These are phyloP conservation scores for Colletotrichum sp. DNA, from an alignment of 2,329 filamentous ascomycete species.

Conservation along the genomic window DNA sequence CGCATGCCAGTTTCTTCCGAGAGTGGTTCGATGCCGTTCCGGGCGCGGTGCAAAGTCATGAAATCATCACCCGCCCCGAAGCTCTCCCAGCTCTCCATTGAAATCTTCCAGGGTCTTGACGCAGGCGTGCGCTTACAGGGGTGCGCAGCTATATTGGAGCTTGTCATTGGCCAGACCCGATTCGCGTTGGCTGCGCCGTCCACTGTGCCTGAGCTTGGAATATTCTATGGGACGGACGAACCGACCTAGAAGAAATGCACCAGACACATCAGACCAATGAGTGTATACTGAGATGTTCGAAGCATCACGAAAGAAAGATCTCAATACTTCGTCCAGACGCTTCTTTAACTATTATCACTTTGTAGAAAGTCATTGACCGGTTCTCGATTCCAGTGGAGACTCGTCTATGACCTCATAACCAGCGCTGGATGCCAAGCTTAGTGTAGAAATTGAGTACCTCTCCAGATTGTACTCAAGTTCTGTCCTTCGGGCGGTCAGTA, in stretches of 20 bases:
- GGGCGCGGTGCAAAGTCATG: slow-evolving; percentile 17
- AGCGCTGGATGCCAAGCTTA: neutral
- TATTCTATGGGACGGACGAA: neutral
- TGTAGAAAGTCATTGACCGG: neutral
- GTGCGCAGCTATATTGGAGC: neutral
- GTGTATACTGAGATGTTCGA: neutral
- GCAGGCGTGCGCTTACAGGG: neutral
- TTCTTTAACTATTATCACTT: neutral
- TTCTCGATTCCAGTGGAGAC: neutral
- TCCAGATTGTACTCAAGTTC: neutral
- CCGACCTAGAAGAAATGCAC: neutral
- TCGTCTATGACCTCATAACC: neutral
- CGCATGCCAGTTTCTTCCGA: neutral
- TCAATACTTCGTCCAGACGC: neutral
- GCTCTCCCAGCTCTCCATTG: slow-evolving; percentile 8
- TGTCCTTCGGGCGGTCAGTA: neutral
- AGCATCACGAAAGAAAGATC: neutral
- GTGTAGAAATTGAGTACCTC: neutral
- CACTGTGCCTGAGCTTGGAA: neutral
- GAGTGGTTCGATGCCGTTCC: slow-evolving; percentile 15
- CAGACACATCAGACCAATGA: neutral
- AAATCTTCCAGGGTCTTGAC: slow-evolving; percentile 8
- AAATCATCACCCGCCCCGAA: slow-evolving; percentile 17
- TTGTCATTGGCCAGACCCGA: slow-evolving; percentile 5
- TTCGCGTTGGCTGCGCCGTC: neutral